Evolutionary conservation across 2,329 filamentous ascomycete species (phyloP), one percentile per base, ranked within the genome.

Genomic region (Cercospora sesami): DNA sequence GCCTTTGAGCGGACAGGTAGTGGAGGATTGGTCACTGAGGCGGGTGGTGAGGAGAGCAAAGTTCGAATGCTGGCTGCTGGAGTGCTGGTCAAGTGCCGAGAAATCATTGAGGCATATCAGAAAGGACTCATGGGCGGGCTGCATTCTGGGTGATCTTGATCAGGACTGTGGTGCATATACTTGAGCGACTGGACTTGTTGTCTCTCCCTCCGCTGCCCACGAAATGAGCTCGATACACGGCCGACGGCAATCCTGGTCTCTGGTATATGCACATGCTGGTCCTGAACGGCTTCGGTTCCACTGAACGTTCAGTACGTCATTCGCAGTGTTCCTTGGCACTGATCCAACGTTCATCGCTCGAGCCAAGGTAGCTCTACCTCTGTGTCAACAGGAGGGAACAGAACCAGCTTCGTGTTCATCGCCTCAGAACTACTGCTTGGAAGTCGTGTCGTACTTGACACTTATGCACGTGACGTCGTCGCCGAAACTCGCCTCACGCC

Each of bases 91-190:
- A 90, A 90, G 76, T 84, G 93, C 72, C 86, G 89, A 58, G 94
- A 97, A 79, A 89, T 92, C 8, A 88, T 94, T 71, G 92, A 96
- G 76, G 91, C 89, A 79, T 93, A 93, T 76, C 90, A 94, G 79
- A 86, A 89, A 66, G 78, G 92, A 67, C 79, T 97, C 74, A 87
- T 95, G 53, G 51, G 51, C 7, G 53, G 53, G 8, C 16, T 64
- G 14, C 28, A 14, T 16, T 33, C 55, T 31, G 28, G 28, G 6
- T 21, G 55, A 36, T 7, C 30, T 59, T 30, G 28, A 12, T 5
- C n/a, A 28, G 53, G 23, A 16, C 53, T 28, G 14, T 4, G 26
- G 16, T 10, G 21, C 48, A 3, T 55, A 26, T 55, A 7, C 14
- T n/a, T 12, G 26, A 23, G 48, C 23, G 28, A 16, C 16, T 16